These are phyloP conservation scores for Turritis glabra DNA, from an alignment of 345 rosid species.

Conservation along the genomic window DNA sequence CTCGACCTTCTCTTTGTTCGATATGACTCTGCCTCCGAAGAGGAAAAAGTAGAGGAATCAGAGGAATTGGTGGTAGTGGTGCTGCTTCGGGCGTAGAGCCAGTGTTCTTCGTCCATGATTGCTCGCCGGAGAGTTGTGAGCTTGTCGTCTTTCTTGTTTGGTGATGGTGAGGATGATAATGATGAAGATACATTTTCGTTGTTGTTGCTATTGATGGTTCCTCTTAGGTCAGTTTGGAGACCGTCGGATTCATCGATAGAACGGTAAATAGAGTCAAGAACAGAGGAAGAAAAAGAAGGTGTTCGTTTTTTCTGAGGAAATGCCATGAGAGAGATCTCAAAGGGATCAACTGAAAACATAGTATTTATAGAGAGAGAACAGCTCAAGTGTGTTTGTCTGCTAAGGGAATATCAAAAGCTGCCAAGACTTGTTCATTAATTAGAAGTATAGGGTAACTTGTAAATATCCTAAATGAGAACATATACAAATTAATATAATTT, in stretches of 20 bases:
- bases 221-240: constrained; percentile 23
- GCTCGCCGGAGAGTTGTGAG: constrained; percentile 42
- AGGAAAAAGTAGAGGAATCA: constrained; percentile 53
- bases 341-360: constrained; percentile 21
- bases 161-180: background rate
- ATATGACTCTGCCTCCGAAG: constrained; percentile 54
- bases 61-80: constrained; percentile 43
- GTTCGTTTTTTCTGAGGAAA: constrained; percentile 64
- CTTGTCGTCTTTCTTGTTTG: constrained; percentile 9
- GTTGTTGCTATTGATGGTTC: constrained; percentile 20
- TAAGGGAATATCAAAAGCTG: constrained; percentile 68
- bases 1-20: constrained; percentile 37
- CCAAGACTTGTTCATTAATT: constrained; percentile 17
- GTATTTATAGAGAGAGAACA: constrained; percentile 26
- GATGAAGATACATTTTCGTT: constrained; percentile 42
- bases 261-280: constrained; percentile 73
- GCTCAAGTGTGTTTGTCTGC: constrained; percentile 51
- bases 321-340: constrained; percentile 18
- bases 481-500: background rate
- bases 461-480: background rate
- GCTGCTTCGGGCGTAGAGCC: constrained; percentile 52
- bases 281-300: constrained; percentile 83
- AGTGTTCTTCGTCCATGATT: constrained; percentile 49
- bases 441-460: background rate
- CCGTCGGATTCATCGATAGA: constrained; percentile 58